Conservation (phyloP, 2,329 filamentous ascomycete species). For the Botryotinia convoluta region DNA sequence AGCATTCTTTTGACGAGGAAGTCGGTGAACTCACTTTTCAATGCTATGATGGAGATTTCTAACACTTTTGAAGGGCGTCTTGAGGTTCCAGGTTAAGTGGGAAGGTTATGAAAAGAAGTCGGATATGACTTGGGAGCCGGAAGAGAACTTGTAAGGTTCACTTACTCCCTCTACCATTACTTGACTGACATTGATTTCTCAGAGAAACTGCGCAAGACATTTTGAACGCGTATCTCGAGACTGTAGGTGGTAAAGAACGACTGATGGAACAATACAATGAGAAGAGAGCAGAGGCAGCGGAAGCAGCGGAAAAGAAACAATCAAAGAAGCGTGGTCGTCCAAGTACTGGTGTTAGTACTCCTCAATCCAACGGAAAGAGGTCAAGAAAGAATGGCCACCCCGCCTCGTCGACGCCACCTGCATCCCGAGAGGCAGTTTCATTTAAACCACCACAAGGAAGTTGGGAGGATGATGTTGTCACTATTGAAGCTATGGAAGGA, state of each 20-base stretch:
- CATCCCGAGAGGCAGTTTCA: conserved; percentile 44
- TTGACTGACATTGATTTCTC: conserved; percentile 19
- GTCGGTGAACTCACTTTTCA: conserved; percentile 41
- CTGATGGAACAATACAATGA: conserved; percentile 49
- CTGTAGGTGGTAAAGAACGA: conserved; percentile 60
- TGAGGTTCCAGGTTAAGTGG: conserved; percentile 76
- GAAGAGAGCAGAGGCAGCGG: conserved; percentile 29
- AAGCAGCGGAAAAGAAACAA: conserved; percentile 46
- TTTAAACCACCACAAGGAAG: conserved; percentile 70
- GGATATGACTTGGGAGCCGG: conserved; percentile 77
- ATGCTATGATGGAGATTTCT: neutral
- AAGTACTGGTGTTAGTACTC: conserved; percentile 38
- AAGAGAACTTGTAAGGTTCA: conserved; percentile 61
- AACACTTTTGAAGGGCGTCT: conserved; percentile 39
- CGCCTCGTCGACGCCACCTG: conserved; percentile 39
- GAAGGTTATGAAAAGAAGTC: conserved; percentile 68
- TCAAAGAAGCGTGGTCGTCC: conserved; percentile 57
- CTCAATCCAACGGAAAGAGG: conserved; percentile 31
- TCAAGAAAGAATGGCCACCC: conserved; percentile 31
- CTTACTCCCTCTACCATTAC: conserved; percentile 3
- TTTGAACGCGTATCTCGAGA: conserved; percentile 61
- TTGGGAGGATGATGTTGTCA: conserved; percentile 72
- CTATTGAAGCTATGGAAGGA: conserved; percentile 71
- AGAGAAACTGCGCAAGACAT: conserved; percentile 59
- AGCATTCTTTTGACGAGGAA: conserved; percentile 59